Conservation (phyloP, 2,329 filamentous ascomycete genomes). For the Alternaria sp. region DNA sequence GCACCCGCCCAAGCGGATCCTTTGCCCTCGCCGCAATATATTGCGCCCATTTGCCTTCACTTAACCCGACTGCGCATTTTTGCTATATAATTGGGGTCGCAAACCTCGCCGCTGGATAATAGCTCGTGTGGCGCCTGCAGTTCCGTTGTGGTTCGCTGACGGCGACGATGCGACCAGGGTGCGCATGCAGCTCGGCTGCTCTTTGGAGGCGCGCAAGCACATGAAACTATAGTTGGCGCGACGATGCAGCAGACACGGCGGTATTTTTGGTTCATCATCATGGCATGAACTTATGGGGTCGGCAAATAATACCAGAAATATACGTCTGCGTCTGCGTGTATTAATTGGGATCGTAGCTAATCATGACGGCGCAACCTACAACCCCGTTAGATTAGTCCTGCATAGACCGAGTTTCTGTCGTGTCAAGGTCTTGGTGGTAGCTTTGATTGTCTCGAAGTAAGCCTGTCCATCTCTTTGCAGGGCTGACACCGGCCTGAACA, state of each 20-base stretch:
- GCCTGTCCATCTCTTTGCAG: not conserved
- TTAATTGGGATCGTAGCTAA: not conserved
- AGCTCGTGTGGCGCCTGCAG: conserved; percentile 12
- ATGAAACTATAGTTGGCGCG: conserved; percentile 9
- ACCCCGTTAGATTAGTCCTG: not conserved
- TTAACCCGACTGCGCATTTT: not conserved
- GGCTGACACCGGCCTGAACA: not conserved
- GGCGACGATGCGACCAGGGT: conserved; percentile 4
- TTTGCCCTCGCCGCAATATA: not conserved
- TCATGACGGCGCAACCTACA: not conserved
- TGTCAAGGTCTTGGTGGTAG: not conserved
- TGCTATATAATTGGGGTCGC: conserved; percentile 4
- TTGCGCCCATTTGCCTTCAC: not conserved
- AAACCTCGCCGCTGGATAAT: not conserved
- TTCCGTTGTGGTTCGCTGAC: conserved; percentile 8
- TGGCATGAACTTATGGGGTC: not conserved
- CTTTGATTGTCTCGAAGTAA: not conserved
- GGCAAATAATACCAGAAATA: not conserved
- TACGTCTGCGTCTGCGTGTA: not conserved
- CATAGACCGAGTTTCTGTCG: not conserved
- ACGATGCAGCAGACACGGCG: not conserved
- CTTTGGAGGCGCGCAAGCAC: not conserved
- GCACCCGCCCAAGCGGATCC: not conserved
- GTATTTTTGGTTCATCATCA: not conserved
- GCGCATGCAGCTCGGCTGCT: conserved; percentile 5